Evolutionary conservation across 768 basidiomycete species (phyloP).

Genomic region (Hygrocybe punicea): DNA sequence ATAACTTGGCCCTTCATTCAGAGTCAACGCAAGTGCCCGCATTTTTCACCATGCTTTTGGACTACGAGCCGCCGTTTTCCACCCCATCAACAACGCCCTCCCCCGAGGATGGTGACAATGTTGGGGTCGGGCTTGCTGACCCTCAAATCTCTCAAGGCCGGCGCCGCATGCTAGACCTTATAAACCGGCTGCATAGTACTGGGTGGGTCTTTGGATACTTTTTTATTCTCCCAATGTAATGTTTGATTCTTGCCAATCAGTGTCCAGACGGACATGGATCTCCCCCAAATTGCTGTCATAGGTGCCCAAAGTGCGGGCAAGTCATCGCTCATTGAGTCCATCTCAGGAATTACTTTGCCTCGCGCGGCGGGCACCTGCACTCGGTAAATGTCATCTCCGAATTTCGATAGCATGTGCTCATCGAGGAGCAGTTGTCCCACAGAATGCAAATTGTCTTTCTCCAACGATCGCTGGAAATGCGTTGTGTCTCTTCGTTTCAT

Average conservation of each 20-base stretch:
- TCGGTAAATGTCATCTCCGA: constrained; percentile 38
- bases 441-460: constrained; percentile 51
- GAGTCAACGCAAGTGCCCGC: no score
- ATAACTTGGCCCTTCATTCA: no score
- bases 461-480: constrained; percentile 47
- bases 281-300: constrained; percentile 71
- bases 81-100: background rate
- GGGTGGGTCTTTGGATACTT: constrained; percentile 54
- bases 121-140: constrained; percentile 52
- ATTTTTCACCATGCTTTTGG: background rate
- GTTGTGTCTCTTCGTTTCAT: constrained; percentile 46
- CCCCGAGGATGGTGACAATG: constrained; percentile 4
- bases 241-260: constrained; percentile 31
- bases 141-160: constrained; percentile 40
- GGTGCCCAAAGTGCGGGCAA: constrained; percentile 75
- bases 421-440: constrained; percentile 48
- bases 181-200: constrained; percentile 58
- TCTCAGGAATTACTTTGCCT: constrained; percentile 68
- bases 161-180: constrained; percentile 52
- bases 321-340: constrained; percentile 73
- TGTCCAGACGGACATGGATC: constrained; percentile 64
- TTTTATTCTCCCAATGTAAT: no score
- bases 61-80: background rate
- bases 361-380: constrained; percentile 75
- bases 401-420: background rate